These are phyloP conservation scores for Metschnikowia shivogae DNA, from an alignment of 805 yeast genomes.

Conservation along the genomic window DNA sequence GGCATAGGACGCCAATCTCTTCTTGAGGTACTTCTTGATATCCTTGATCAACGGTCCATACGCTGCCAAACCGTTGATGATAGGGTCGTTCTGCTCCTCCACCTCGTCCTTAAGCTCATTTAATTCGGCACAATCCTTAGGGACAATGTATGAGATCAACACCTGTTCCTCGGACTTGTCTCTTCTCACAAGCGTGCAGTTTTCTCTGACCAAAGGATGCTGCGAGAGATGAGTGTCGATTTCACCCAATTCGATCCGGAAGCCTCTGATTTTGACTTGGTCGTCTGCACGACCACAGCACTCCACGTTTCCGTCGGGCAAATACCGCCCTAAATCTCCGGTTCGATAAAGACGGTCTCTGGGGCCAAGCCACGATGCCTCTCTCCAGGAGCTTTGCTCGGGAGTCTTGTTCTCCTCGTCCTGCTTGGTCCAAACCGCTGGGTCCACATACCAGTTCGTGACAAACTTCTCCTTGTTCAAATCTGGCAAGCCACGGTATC, in stretches of 20 bases:
- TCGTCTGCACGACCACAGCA: slow-evolving; percentile 99
- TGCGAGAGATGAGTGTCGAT: slow-evolving; percentile 96
- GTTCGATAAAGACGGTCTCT: slow-evolving; percentile 95
- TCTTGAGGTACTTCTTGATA: slow-evolving; percentile 70
- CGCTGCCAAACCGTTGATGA: slow-evolving; percentile 73
- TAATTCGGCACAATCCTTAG: slow-evolving; percentile 49
- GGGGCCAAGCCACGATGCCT: slow-evolving; percentile 81
- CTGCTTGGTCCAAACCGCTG: slow-evolving; percentile 54
- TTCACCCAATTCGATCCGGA: slow-evolving; percentile 97
- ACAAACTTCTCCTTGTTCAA: slow-evolving; percentile 84
- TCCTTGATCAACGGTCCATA: slow-evolving; percentile 76
- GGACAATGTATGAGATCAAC: slow-evolving; percentile 87
- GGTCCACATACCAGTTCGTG: slow-evolving; percentile 82
- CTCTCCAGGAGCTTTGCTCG: slow-evolving; percentile 59
- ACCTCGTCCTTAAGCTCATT: slow-evolving; percentile 47
- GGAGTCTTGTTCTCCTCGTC: slow-evolving; percentile 44
- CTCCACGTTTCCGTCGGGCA: slow-evolving; percentile 97
- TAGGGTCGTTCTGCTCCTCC: slow-evolving; percentile 48
- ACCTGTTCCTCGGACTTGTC: slow-evolving; percentile 92
- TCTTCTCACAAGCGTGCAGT: slow-evolving; percentile 84
- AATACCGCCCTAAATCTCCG: slow-evolving; percentile 94
- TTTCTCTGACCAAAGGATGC: slow-evolving; percentile 88
- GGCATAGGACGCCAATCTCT: slow-evolving; percentile 88
- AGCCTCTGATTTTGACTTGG: slow-evolving; percentile 97
- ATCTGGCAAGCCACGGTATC: slow-evolving; percentile 89